Evolutionary conservation across 2,329 filamentous ascomycete genomes (phyloP).

Genomic region (Fusarium sp.): DNA sequence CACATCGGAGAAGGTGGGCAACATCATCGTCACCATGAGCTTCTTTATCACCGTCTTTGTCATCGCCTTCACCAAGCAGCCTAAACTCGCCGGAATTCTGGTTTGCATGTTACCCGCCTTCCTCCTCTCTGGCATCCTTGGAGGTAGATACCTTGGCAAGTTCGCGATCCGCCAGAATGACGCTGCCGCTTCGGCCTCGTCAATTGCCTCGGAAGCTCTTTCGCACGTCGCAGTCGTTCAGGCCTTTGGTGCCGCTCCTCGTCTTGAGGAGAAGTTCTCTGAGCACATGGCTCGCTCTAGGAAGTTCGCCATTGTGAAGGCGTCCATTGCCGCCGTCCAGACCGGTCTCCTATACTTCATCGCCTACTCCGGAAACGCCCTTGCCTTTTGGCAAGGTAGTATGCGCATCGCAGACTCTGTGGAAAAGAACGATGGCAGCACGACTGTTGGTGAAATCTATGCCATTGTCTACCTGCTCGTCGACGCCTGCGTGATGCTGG

Average conservation of each 20-base stretch:
- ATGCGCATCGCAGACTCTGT: conserved; percentile 56
- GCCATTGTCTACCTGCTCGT: conserved; percentile 65
- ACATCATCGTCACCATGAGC: conserved; percentile 68
- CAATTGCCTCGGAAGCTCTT: conserved; percentile 70
- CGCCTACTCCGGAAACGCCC: conserved; percentile 71
- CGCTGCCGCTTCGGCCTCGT: conserved; percentile 60
- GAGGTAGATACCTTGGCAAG: conserved; percentile 65
- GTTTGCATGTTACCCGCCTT: conserved; percentile 71
- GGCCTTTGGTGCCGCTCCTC: conserved; percentile 66
- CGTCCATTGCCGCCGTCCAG: conserved; percentile 64
- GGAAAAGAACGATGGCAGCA: conserved; percentile 44
- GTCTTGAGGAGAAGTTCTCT: conserved; percentile 60
- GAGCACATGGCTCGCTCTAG: conserved; percentile 53
- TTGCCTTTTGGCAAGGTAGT: conserved; percentile 76
- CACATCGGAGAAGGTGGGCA: conserved; percentile 77
- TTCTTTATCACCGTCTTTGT: conserved; percentile 76
- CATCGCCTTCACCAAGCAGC: conserved; percentile 73
- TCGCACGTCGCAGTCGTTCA: conserved; percentile 70
- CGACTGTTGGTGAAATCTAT: conserved; percentile 57
- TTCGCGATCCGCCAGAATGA: conserved; percentile 61
- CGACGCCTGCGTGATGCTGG: conserved; percentile 71
- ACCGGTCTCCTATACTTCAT: conserved; percentile 73
- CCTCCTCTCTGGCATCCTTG: conserved; percentile 66
- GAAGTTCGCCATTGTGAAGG: conserved; percentile 65
- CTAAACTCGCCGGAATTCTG: conserved; percentile 70